Percentiles rank a stretch among this genome's conserved stretches.
Evolutionary conservation across 2,329 filamentous ascomycete species (phyloP).

Genomic region (Chrysosporium keratinophilum): DNA sequence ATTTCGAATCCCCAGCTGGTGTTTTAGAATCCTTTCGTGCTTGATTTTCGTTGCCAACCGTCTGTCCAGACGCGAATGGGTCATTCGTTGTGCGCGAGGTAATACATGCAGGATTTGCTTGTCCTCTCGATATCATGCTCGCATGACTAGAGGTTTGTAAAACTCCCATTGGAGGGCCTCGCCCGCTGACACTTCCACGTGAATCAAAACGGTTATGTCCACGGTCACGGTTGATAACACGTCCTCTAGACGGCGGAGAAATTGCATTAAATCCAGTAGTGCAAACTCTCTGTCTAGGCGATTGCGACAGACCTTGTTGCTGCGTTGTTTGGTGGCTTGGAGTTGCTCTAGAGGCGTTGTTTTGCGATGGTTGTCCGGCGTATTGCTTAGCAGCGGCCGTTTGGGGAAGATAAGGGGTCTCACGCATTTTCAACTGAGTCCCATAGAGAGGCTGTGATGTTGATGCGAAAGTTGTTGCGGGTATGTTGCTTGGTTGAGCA

Average conservation of each 20-base stretch:
- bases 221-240: not conserved
- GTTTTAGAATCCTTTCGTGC: not conserved
- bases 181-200: not conserved
- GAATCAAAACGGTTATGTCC: not conserved
- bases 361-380: conserved; percentile 2
- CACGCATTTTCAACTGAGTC: conserved; percentile 11
- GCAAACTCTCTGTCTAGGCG: not conserved
- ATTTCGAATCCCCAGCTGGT: conserved; percentile 10
- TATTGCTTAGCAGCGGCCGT: conserved; percentile 18
- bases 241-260: not conserved
- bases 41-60: not conserved
- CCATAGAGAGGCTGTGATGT: not conserved
- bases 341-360: not conserved
- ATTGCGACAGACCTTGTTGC: not conserved
- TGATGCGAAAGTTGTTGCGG: not conserved
- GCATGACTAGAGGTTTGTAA: not conserved
- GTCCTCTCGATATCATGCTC: not conserved
- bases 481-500: not conserved
- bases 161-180: not conserved
- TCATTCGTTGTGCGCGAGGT: not conserved
- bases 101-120: not conserved
- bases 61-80: not conserved
- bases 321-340: not conserved
- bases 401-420: conserved; percentile 13
- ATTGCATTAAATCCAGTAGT: not conserved